A percentile compares a stretch with the other conserved stretches of the same genome.
phyloP scores from a whole-genome alignment of 2,329 filamentous ascomycete genomes.

The Sporothrix mexicana region DNA sequence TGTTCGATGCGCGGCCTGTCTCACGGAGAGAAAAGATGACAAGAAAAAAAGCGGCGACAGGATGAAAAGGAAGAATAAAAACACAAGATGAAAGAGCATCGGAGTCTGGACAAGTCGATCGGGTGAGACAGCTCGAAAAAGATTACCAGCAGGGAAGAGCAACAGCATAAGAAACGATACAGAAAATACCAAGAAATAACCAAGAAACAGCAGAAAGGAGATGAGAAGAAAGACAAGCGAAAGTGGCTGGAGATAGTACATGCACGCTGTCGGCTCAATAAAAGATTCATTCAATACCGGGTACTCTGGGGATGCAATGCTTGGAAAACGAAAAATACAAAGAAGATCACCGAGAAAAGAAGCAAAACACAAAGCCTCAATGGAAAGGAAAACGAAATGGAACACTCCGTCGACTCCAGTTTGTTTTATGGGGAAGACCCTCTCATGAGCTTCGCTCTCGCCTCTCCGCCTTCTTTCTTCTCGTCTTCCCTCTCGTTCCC shows the following conservation, averaged over 20 bases:
- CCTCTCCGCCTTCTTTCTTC: background rate
- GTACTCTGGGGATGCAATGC: too few species aligned
- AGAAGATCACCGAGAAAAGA: background rate
- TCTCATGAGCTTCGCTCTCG: background rate
- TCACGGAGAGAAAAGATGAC: background rate
- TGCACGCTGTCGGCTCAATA: background rate
- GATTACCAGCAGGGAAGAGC: background rate
- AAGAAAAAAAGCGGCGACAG: background rate
- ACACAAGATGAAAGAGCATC: background rate
- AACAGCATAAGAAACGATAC: background rate
- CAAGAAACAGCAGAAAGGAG: background rate
- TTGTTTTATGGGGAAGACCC: too few species aligned
- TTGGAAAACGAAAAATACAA: too few species aligned
- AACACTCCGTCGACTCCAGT: background rate
- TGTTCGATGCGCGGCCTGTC: background rate
- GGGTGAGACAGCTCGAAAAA: background rate
- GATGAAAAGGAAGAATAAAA: too few species aligned
- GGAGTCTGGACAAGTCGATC: background rate
- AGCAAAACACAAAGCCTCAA: background rate
- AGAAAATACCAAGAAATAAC: background rate
- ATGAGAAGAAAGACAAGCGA: background rate
- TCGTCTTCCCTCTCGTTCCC: background rate
- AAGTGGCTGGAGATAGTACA: conserved; percentile 4
- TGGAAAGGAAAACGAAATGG: background rate
- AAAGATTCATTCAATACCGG: background rate